Evolutionary conservation across 2,329 filamentous ascomycete species (phyloP).

Genomic region (Pestalotiopsis sp.): DNA sequence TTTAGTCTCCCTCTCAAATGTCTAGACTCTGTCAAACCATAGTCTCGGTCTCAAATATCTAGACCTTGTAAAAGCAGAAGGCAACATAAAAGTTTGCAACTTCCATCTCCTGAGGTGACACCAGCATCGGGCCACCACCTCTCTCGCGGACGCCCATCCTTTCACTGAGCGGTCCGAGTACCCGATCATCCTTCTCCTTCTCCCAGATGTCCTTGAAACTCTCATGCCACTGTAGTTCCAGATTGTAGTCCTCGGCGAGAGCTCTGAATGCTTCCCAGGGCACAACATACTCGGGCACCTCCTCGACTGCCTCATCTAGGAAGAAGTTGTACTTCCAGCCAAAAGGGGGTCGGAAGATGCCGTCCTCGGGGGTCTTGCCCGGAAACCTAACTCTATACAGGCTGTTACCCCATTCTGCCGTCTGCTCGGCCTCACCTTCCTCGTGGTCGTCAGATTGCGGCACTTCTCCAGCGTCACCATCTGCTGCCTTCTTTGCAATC

Average conservation of each 20-base stretch:
- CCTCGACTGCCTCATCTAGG: slow-evolving; percentile 92
- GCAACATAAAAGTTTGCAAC: slow-evolving; percentile 90
- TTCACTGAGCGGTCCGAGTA: slow-evolving; percentile 83
- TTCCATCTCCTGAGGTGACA: slow-evolving; percentile 88
- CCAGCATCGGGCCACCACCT: slow-evolving; percentile 66
- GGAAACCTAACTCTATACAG: slow-evolving; percentile 93
- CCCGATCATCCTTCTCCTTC: slow-evolving; percentile 82
- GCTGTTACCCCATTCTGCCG: slow-evolving; percentile 86
- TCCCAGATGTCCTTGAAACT: slow-evolving; percentile 91
- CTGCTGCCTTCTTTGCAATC: slow-evolving; percentile 37
- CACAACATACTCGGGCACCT: slow-evolving; percentile 95
- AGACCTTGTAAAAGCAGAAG: slow-evolving; percentile 97
- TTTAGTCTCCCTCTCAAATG: background rate
- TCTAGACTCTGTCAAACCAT: slow-evolving; percentile 51
- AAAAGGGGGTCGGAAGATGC: slow-evolving; percentile 90
- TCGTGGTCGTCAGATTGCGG: slow-evolving; percentile 41
- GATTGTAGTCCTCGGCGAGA: slow-evolving; percentile 92
- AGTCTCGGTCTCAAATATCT: slow-evolving; percentile 19
- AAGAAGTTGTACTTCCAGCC: slow-evolving; percentile 99
- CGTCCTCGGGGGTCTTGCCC: slow-evolving; percentile 78
- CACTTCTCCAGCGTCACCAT: slow-evolving; percentile 27
- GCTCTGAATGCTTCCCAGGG: slow-evolving; percentile 98
- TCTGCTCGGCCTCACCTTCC: slow-evolving; percentile 64
- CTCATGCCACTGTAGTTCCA: slow-evolving; percentile 93
- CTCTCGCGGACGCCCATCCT: slow-evolving; percentile 91